Evolutionary conservation across 306 rosid species (phyloP).

Genomic region (Acacia acuminata): DNA sequence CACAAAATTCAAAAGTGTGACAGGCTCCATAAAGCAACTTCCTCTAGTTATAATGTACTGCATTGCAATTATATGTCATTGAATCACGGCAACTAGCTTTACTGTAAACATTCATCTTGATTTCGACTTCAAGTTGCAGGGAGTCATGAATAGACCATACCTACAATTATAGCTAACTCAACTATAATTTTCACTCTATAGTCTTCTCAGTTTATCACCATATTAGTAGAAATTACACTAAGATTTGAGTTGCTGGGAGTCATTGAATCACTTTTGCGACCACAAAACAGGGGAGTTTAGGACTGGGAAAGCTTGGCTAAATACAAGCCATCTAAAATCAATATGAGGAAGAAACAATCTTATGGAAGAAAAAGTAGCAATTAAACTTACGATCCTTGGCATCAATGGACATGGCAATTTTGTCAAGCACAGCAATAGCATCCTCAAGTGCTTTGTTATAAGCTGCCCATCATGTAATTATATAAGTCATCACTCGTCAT

Average conservation of each 20-base stretch:
- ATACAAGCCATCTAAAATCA: slow-evolving; percentile 9
- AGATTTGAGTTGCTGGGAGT: neutral
- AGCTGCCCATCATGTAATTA: slow-evolving; percentile 53
- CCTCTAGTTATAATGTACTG: neutral
- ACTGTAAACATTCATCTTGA: neutral
- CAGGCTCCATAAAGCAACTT: neutral
- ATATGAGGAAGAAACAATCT: neutral
- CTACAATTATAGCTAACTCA: neutral
- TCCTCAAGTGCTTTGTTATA: slow-evolving; percentile 96
- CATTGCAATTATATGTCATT: neutral
- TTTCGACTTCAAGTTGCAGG: neutral
- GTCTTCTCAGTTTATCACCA: neutral
- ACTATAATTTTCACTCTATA: neutral
- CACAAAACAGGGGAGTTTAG: neutral
- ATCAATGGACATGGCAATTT: slow-evolving; percentile 88
- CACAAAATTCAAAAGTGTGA: neutral
- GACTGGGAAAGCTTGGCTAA: neutral
- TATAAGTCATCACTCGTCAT: slow-evolving; percentile 1
- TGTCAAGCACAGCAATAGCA: slow-evolving; percentile 88
- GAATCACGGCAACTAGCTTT: neutral
- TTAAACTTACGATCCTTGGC: slow-evolving; percentile 79
- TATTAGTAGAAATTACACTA: neutral
- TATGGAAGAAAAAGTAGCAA: neutral
- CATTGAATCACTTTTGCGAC: neutral
- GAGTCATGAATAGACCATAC: neutral